A percentile compares a stretch with the other conserved stretches of the same genome.
These are phyloP conservation scores for Torulaspora quercuum DNA, from an alignment of 805 yeast species.

Conservation along the genomic window DNA sequence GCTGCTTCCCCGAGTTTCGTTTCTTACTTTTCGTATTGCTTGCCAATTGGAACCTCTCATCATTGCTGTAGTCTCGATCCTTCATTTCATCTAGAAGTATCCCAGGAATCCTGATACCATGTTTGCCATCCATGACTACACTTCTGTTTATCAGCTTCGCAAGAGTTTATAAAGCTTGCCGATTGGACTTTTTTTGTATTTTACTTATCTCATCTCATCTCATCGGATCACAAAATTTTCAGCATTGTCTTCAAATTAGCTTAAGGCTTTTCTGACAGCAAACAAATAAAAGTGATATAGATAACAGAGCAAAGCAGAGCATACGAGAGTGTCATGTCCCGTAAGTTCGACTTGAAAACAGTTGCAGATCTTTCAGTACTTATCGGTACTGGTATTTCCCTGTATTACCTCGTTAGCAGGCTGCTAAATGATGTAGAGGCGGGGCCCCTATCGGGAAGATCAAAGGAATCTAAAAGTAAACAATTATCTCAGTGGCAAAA, in stretches of 20 bases:
- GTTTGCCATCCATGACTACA: conserved; percentile 16
- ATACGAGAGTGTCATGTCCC: conserved; percentile 24
- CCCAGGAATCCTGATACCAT: conserved; percentile 55
- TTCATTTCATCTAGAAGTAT: conserved; percentile 51
- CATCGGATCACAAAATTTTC: conserved; percentile 9
- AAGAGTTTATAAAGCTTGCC: too few relatives aligned
- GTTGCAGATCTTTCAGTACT: conserved; percentile 48
- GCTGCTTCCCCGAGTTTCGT: conserved; percentile 30
- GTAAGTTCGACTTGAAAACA: conserved; percentile 39
- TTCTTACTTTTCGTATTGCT: conserved; percentile 33
- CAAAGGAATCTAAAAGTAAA: conserved; percentile 59
- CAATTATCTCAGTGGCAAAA: conserved; percentile 56
- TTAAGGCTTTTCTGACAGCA: not conserved
- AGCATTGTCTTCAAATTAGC: conserved; percentile 3
- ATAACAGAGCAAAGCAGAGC: not conserved
- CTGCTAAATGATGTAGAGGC: conserved; percentile 44
- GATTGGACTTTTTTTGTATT: not conserved
- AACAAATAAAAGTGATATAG: too few relatives aligned
- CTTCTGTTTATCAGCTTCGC: too few relatives aligned
- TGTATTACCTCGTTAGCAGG: conserved; percentile 56
- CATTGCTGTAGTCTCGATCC: conserved; percentile 42
- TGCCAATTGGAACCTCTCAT: conserved; percentile 35
- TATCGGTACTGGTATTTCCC: conserved; percentile 63
- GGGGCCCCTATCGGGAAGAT: conserved; percentile 41
- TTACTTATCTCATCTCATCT: conserved; percentile 17